Evolutionary conservation across 1,139 yeast species (phyloP).

Genomic region (Blastobotrys serpentis): DNA sequence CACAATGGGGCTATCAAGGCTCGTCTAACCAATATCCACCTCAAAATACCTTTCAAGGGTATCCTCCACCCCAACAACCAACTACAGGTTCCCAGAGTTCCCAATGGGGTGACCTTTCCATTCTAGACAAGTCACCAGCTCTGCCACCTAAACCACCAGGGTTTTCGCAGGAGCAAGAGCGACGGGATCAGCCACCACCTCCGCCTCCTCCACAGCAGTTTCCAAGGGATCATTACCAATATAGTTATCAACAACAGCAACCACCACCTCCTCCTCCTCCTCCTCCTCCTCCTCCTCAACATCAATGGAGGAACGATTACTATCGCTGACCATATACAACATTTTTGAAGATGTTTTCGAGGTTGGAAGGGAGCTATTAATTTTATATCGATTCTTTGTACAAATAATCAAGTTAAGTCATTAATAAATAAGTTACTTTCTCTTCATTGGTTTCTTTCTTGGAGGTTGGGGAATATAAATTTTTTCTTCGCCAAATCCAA

Average conservation of each 20-base stretch:
- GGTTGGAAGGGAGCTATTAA: no score
- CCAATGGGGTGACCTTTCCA: conserved; percentile 24
- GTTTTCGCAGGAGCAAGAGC: conserved; percentile 19
- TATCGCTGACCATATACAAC: not conserved
- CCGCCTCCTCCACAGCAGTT: conserved; percentile 18
- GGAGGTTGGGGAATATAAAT: conserved; percentile 21
- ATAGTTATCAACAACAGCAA: conserved; percentile 36
- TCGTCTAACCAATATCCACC: conserved; percentile 18
- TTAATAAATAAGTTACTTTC: not conserved
- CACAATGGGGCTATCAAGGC: no score
- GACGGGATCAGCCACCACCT: conserved; percentile 20
- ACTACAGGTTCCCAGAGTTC: no score
- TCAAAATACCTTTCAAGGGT: not conserved
- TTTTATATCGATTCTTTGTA: no score
- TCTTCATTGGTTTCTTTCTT: not conserved
- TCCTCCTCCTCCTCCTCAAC: no score
- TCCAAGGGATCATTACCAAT: conserved; percentile 20
- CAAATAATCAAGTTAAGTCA: not conserved
- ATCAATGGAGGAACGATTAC: conserved; percentile 13
- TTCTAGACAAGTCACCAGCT: conserved; percentile 15
- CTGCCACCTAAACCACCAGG: conserved; percentile 28
- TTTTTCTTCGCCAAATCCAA: conserved; percentile 52
- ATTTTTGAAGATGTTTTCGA: no score
- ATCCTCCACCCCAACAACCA: conserved; percentile 15
- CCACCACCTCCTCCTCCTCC: no score